These are phyloP conservation scores for Neoboletus subvelutipes DNA, from an alignment of 768 basidiomycete species.

Conservation along the genomic window DNA sequence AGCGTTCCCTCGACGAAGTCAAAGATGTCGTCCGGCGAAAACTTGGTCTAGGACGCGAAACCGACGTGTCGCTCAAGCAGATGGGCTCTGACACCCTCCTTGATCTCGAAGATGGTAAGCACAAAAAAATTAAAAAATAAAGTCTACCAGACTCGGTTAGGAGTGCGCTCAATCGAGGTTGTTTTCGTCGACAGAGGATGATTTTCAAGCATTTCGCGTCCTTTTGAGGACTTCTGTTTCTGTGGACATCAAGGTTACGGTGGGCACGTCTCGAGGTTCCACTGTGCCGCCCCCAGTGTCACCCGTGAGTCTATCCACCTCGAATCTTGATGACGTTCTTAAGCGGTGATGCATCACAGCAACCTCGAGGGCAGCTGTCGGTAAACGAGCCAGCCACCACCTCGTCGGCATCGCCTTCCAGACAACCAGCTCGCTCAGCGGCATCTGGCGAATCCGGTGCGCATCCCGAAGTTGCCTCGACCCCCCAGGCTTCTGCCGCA, in stretches of 20 bases:
- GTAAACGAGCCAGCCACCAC: neutral
- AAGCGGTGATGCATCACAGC: neutral
- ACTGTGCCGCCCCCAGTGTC: neutral
- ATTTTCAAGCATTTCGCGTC: constrained; percentile 70
- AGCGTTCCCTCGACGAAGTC: constrained; percentile 58
- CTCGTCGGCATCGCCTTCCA: neutral
- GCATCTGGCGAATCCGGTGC: neutral
- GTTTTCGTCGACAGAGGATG: constrained; percentile 53
- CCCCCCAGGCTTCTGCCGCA: neutral
- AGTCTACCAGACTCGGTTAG: neutral
- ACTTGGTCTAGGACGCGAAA: constrained; percentile 46
- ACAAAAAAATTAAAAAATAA: neutral
- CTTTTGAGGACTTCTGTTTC: constrained; percentile 38
- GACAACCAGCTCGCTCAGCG: neutral
- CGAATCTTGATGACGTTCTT: neutral
- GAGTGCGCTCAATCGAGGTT: neutral
- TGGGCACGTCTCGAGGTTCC: constrained; percentile 3
- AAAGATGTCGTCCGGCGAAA: constrained; percentile 61
- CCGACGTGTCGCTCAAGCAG: constrained; percentile 45
- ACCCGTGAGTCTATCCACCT: constrained; percentile 11
- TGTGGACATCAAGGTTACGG: constrained; percentile 40
- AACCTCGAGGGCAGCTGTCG: neutral
- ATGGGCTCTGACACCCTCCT: constrained; percentile 52
- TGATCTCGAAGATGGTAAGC: constrained; percentile 74
- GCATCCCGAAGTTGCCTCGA: neutral